Evolutionary conservation across 106 monocot species (phyloP).

Genomic region (Phalaenopsis aphrodite): DNA sequence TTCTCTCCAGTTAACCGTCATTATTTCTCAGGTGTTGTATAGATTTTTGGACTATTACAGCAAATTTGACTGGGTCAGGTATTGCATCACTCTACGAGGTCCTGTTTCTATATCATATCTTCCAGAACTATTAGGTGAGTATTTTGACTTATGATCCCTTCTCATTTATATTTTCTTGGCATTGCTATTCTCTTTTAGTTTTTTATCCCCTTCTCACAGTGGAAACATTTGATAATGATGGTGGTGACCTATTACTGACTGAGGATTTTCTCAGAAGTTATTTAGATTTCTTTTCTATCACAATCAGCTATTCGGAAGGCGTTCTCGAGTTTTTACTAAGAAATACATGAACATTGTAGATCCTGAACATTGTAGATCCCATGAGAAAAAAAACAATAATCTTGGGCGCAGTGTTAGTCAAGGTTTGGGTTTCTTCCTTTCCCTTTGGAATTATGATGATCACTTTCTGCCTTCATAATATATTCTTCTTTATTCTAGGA

Average conservation of each 20-base stretch:
- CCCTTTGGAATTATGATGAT: not conserved
- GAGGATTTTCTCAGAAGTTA: conserved; percentile 58
- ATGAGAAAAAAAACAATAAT: conserved; percentile 71
- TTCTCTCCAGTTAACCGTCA: not conserved
- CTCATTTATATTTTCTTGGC: not conserved
- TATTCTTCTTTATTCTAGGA: not conserved
- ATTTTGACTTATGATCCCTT: not conserved
- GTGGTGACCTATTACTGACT: conserved; percentile 41
- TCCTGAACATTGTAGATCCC: conserved; percentile 95
- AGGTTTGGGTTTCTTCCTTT: conserved; percentile 28
- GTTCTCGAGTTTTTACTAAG: conserved; percentile 29
- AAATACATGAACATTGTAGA: conserved; percentile 90
- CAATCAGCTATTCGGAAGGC: conserved; percentile 20
- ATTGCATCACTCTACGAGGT: conserved; percentile 66
- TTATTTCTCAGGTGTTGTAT: conserved; percentile 69
- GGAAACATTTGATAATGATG: conserved; percentile 41
- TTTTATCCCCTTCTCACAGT: not conserved
- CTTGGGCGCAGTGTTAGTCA: conserved; percentile 87
- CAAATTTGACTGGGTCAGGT: conserved; percentile 87
- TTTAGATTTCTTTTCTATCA: conserved; percentile 29
- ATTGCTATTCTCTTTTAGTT: not conserved
- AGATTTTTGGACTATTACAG: conserved; percentile 83
- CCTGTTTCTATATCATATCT: conserved; percentile 63
- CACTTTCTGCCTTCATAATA: not conserved
- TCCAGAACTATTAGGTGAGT: conserved; percentile 62